phyloP scores from a whole-genome alignment of 2,329 filamentous ascomycete genomes.

The Fusarium pilosicola region DNA sequence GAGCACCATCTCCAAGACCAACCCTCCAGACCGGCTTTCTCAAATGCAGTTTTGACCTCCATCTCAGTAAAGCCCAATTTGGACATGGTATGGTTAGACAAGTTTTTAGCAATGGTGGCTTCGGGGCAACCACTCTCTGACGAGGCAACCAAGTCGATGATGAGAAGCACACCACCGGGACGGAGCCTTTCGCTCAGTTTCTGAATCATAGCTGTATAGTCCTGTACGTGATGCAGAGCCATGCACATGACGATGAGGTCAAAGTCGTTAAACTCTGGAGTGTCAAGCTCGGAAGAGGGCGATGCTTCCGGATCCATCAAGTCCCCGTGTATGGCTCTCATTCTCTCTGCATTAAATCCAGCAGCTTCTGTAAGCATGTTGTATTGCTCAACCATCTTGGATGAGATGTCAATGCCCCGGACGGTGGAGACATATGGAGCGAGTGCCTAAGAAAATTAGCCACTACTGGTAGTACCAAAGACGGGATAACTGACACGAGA shows the following conservation, averaged over 20 bases:
- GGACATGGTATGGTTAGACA: neutral
- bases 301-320: neutral
- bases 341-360: neutral
- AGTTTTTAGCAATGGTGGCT: rapidly evolving
- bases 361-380: neutral
- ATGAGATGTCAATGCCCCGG: neutral
- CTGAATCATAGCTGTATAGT: neutral
- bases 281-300: neutral
- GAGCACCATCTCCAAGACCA: neutral
- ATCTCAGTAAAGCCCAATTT: neutral
- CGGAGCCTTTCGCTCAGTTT: neutral
- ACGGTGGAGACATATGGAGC: neutral
- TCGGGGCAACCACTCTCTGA: neutral
- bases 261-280: neutral
- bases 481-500: neutral
- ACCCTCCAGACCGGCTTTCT: neutral
- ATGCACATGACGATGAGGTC: neutral
- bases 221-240: neutral
- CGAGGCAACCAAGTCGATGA: neutral
- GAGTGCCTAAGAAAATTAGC: neutral
- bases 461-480: rapidly evolving
- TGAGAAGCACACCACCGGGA: neutral
- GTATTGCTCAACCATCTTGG: neutral
- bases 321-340: neutral
- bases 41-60: neutral